Evolutionary conservation across 2,329 filamentous ascomycete species (phyloP), one percentile per base, ranked within the genome.

Genomic region (Diplodia sapinea): DNA sequence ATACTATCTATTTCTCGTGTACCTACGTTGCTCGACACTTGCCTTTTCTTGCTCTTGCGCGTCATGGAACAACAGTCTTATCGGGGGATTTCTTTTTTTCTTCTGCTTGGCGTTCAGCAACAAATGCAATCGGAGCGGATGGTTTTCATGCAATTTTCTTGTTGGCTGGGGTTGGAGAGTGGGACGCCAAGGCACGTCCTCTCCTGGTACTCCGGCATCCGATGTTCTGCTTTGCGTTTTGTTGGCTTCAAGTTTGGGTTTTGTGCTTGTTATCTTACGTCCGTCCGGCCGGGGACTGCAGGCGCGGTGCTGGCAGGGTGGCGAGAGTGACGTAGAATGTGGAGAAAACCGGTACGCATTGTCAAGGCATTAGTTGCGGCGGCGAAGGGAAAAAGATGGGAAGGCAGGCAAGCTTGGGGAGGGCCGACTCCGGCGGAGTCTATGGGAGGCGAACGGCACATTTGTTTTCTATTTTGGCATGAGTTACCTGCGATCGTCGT

Each of bases 1-100:
- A 36, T 51, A 63, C 59, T 26, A 63, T 63, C 59, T 63, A 63
- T 63, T 63, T 63, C 59, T 63, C 29, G 59, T 63, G 59, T 63
- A 63, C 43, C 59, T 63, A 63, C 59, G 59, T 63, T 63, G 43
- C 43, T 63, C 59, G 59, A 33, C 59, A 51, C 50, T 51, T 63
- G 43, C 36, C 20, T 57, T 52, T 50, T 51, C 26, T 26, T 51
- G 31, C 47, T 63, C 31, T 51, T 47, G 59, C 43, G 59, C 31
- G 59, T 51, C 59, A 20, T 20, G 59, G 29, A 20, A 62, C 43
- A 62, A 29, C 26, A 62, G 43, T 36, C 40, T 63, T 31, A 63
- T 15, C 47, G 26, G 59, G 57, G 40, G 13, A 40, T 51, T 63
- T 51, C 31, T 20, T 51, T 63, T 52, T 38, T 31, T 63, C 31